Percentiles rank a stretch among this genome's conserved stretches.
Conservation (phyloP, 73 alveolate species). For the Urostyla sp. region DNA sequence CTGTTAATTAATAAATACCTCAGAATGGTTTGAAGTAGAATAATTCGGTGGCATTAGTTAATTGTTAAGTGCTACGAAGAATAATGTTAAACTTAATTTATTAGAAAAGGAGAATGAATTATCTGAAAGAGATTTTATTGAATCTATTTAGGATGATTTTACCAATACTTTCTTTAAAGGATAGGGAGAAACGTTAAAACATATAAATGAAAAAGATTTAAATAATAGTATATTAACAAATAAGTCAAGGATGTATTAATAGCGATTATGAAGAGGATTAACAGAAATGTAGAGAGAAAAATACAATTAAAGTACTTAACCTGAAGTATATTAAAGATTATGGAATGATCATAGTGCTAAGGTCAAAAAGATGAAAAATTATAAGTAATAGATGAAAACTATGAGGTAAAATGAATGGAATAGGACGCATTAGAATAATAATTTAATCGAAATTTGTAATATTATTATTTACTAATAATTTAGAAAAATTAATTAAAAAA, state of each 20-base stretch:
- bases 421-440: not conserved
- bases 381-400: conserved; percentile 15
- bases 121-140: not conserved
- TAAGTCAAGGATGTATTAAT: not conserved
- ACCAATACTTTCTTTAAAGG: conserved; percentile 1
- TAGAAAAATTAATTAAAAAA: conserved; percentile 46
- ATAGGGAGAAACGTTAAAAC: not conserved
- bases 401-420: conserved; percentile 27
- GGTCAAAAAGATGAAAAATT: not conserved
- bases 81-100: too few species aligned
- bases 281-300: not conserved
- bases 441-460: not conserved
- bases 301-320: conserved; percentile 24
- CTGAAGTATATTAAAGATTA: conserved; percentile 55
- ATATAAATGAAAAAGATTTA: not conserved
- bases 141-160: not conserved
- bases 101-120: not conserved
- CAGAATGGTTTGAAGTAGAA: not conserved
- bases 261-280: not conserved
- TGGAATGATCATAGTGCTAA: conserved; percentile 34
- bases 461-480: not conserved
- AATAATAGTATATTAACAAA: not conserved
- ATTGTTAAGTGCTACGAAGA: too few species aligned
- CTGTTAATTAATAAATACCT: not conserved
- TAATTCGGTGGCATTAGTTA: not conserved